These are phyloP conservation scores for Lactarius psammicola DNA, from an alignment of 768 basidiomycete genomes.

Conservation along the genomic window DNA sequence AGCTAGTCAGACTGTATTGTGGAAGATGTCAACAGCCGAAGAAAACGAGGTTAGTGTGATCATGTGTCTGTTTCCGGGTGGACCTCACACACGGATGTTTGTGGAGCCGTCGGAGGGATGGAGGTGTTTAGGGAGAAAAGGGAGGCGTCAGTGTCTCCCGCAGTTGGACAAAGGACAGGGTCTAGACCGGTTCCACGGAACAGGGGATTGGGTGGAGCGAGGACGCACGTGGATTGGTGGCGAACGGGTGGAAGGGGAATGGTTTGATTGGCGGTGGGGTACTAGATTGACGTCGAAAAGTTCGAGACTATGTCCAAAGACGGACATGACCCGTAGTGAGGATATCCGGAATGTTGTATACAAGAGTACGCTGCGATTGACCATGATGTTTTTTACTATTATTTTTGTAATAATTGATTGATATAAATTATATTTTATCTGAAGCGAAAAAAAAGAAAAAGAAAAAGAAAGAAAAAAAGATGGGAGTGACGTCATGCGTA, in stretches of 20 bases:
- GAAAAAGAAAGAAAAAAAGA: not conserved
- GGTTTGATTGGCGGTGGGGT: slow-evolving; percentile 17
- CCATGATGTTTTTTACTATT: not conserved
- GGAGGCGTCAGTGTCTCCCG: not conserved
- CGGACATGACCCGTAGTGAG: not conserved
- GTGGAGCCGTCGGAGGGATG: slow-evolving; percentile 10
- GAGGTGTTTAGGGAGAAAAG: slow-evolving; percentile 5
- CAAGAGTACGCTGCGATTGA: not conserved
- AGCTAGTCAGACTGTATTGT: slow-evolving; percentile 4
- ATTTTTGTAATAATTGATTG: not conserved
- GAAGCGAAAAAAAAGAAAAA: not conserved
- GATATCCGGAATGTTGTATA: no score
- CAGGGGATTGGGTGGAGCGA: slow-evolving; percentile 24
- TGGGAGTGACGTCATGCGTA: slow-evolving; percentile 23
- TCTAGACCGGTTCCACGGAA: slow-evolving; percentile 20
- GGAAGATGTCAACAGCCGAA: not conserved
- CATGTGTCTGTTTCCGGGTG: no score
- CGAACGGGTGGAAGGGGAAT: slow-evolving; percentile 11
- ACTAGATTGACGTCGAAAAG: slow-evolving; percentile 8
- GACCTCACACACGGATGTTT: not conserved
- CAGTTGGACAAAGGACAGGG: not conserved
- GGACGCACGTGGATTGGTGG: slow-evolving; percentile 16
- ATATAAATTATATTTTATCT: no score
- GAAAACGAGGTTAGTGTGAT: not conserved
- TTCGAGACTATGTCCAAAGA: slow-evolving; percentile 20